Evolutionary conservation across 1,139 yeast species (phyloP), one percentile per base, ranked within the genome.

Genomic region (Taiozyma sp.): DNA sequence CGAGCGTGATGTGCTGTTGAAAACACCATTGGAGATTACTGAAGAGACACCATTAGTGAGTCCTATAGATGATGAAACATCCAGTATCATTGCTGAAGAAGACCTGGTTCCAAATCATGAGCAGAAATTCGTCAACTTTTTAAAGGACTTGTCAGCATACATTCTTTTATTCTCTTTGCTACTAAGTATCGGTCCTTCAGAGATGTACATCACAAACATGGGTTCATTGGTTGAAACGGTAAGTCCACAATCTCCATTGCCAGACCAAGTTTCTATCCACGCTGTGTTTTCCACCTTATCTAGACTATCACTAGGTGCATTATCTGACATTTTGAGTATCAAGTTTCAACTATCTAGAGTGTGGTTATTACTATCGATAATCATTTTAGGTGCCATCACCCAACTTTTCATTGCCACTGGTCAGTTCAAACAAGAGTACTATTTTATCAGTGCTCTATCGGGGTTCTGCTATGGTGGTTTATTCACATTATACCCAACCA

Each of bases 401-500:
- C 80, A 74, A 51, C 14, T 65, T 0, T 41, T 64, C n/a, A 57
- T 72, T 40, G 57, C 62, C 36, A 32, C 43, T 45, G 47, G 52
- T 50, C 43, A 54, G 39, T 53, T 57, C 44, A 50, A 49, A 24
- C 48, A 41, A n/a, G 55, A 45, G 4, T 71, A 76, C 55, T 64
- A 69, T 42, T 49, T 75, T 3, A 70, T 80, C 9, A 76, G 90
- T 4, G 65, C 78, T 4, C 55, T 87, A 10, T 78, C 82, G 49
- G 98, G 98, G 0, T 67, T 82, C 24, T 74, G 84, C 6, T 91
- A 92, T 62, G 99, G 98, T 22, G 87, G 93, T 0, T 66, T 88
- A 2, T 93, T 91, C 70, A 90, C 97, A 0, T 71, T 88, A 8
- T 87, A 82, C 59, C 98, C 99, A 8, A 86, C 96, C 0, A 73